phyloP scores from a whole-genome alignment of 257 asterid species.

The Nicotiana sylvestris region DNA sequence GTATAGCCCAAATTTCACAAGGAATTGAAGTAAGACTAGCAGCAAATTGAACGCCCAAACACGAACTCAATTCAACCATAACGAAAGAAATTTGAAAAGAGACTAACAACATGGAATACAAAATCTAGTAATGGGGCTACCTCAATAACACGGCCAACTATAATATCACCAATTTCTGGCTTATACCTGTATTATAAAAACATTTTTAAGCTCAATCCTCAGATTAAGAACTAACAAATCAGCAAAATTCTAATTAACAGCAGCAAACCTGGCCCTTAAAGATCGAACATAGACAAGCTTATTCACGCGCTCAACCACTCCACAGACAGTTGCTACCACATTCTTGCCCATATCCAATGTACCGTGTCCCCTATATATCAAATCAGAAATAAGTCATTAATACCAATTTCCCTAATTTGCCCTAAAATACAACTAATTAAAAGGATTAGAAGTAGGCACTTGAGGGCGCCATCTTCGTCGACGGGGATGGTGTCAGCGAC shows the following conservation, averaged over 20 bases:
- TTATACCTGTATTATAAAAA: constrained; percentile 50
- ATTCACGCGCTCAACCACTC: constrained; percentile 93
- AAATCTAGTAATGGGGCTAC: constrained; percentile 19
- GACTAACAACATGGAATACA: not conserved
- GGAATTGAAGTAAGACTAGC: not conserved
- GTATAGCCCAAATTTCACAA: not conserved
- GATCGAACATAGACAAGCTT: constrained; percentile 83
- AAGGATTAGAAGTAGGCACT: too few species aligned
- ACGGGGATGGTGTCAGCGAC: constrained; percentile 83
- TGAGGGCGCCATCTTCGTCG: constrained; percentile 87
- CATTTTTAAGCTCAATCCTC: not conserved
- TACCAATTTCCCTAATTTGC: not conserved
- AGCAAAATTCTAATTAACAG: not conserved
- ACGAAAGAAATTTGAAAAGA: not conserved
- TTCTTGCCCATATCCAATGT: constrained; percentile 68
- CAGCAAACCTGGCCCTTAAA: constrained; percentile 65
- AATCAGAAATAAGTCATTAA: not conserved
- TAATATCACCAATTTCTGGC: constrained; percentile 89
- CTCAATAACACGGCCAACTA: constrained; percentile 94
- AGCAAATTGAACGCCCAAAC: not conserved
- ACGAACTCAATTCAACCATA: not conserved
- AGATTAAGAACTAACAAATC: not conserved
- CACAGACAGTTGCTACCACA: constrained; percentile 74
- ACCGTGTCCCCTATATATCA: constrained; percentile 74
- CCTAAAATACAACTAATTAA: too few species aligned